Base-by-base conservation (phyloP, 805 yeast species). In the Saccharomyces mikatae region DNA sequence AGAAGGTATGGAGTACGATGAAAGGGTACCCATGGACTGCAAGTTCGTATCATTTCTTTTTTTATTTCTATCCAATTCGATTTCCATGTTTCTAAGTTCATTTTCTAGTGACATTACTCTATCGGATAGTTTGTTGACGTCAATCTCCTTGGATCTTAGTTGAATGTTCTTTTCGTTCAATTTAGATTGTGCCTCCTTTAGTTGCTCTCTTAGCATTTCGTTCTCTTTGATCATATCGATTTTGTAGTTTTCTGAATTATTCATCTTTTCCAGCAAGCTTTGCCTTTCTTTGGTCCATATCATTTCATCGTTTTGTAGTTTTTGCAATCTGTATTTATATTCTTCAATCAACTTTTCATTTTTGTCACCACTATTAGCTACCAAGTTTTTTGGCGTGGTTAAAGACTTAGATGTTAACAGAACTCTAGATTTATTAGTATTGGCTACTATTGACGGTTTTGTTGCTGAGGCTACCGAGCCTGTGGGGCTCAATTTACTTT, bases 271-370 rank as follows among this genome's bases (percentile, higher is more conserved):
- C 50, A 60, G 56, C 30, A 69, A 58, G 36, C 65, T 65, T 52
- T 67, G 70, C 50, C 68, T 65, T 56, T 68, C 74, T 51, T 60
- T 58, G 21, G 63, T 46, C 71, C 69, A 65, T 26, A 62, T 52
- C 44, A 71, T 71, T 59, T 81, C 85, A 57, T 84, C 90, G 11
- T 66, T 69, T 55, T 81, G 75, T 50, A 87, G 68, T 17, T 68
- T 70, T 47, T 76, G 76, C 22, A 86, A 63, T 56, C 83, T 86
- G 41, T 47, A 26, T 49, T 55, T 22, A 66, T 62, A 32, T 50
- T 60, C 6, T 58, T 59, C 41, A 52, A 14, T 2, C 41, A 31
- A 21, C 41, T 46, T 47, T 41, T 48, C 46, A 48, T 27, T 50
- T 41, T 72, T 70, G n/a, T 31, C 46, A 31, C 46, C 24, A 17